Base-by-base conservation (phyloP, 805 yeast genomes). In the Vanderwaltozyma polyspora region DNA sequence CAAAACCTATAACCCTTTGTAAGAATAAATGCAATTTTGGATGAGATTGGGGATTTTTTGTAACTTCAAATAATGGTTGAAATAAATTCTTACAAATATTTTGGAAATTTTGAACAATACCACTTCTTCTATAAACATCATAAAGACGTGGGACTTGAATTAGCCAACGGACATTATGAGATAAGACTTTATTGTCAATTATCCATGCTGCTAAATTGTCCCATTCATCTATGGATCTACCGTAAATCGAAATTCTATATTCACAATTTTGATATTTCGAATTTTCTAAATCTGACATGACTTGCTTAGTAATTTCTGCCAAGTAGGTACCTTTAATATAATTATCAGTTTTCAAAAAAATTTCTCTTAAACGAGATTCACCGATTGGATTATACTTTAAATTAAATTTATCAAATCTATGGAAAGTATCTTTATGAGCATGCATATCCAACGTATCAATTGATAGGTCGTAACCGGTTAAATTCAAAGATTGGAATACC, bases 371-470 rank as follows among this genome's bases (percentile, higher is more conserved):
- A 57, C 99, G 78, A 15, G 98, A 91, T 62, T 91, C 98, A 21
- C 99, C 99, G 48, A 91, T 80, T 15, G 99, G 99, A 55, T 91
- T 91, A 63, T 91, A 91, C 58, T 91, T 93, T 63, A 91, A 68
- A 58, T 91, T 91, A 70, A 91, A 91, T 62, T 91, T 91, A 61
- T 91, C 99, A 54, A 91, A 91, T 49, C 99, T 72, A 60, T 91
- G 99, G 71, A 91, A 91, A 1, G 97, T 82, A 52, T 91, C 99
- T 44, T 87, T 82, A 59, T 91, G 98, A 5, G 99, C 99, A 60
- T 91, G 99, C 99, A 91, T 91, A 60, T 91, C 99, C 45, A 91
- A 69, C 2, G 98, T 93, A 52, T 91, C 99, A 49, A 91, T 91
- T 38, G 94, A 81, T 39, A 91, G 67, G 55, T 91, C 98, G 55